A percentile compares a stretch with the other conserved stretches of the same genome.
These are phyloP conservation scores for Gautieria morchelliformis DNA, from an alignment of 768 basidiomycete species.

Conservation along the genomic window DNA sequence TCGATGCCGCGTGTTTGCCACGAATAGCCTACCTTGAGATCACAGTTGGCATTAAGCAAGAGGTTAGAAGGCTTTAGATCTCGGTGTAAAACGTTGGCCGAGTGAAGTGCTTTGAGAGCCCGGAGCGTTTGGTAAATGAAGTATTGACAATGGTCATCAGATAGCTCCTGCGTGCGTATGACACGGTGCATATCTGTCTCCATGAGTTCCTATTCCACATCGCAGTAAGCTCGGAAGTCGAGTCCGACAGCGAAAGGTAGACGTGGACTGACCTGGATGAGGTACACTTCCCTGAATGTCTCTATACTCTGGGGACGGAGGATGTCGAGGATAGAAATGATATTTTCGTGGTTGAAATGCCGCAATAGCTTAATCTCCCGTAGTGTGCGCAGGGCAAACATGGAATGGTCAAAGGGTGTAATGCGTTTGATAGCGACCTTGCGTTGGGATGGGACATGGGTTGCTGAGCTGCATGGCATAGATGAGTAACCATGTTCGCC, in stretches of 20 bases:
- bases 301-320: conserved; percentile 73
- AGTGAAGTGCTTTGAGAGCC: conserved; percentile 92
- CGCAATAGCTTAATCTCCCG: conserved; percentile 88
- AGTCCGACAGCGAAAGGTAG: not conserved
- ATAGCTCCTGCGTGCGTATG: conserved; percentile 88
- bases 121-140: conserved; percentile 92
- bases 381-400: conserved; percentile 72
- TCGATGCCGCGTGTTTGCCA: conserved; percentile 15
- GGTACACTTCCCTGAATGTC: conserved; percentile 78
- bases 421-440: conserved; percentile 98
- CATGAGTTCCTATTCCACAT: conserved; percentile 88
- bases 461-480: conserved; percentile 44
- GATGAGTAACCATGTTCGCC: not conserved
- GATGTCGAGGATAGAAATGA: conserved; percentile 85
- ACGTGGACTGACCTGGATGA: not conserved
- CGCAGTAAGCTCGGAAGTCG: not conserved
- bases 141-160: conserved; percentile 92
- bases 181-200: conserved; percentile 97
- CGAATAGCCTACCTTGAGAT: conserved; percentile 69
- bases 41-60: conserved; percentile 95
- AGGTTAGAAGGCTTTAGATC: conserved; percentile 97
- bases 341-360: conserved; percentile 78
- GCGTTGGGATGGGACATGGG: conserved; percentile 76
- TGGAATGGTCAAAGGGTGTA: conserved; percentile 87
- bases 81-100: conserved; percentile 91